Base-by-base conservation (phyloP, 2,329 filamentous ascomycete genomes). In the Metarhizium anisopliae region DNA sequence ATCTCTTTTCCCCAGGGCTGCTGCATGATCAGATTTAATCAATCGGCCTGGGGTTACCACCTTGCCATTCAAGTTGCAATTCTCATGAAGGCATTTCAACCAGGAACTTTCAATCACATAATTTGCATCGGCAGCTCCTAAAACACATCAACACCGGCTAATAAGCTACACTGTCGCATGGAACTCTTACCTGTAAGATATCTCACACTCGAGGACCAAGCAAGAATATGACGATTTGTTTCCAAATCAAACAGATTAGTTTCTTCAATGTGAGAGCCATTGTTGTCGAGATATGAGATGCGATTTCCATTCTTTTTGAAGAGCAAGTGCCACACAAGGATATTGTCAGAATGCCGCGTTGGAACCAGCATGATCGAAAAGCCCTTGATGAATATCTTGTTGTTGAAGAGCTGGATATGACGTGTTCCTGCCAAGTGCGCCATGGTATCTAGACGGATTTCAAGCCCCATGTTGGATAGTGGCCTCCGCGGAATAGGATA, bases 301-400 rank as follows among this genome's bases (percentile, higher is more conserved):
- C 32, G 49, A 5, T 20, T 1, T 20, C 30, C 30, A n/a, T 51
- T 20, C 29, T 18, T 11, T 0, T 51, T 40, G 18, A 56, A 55
- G 11, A 59, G 11, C 2, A 58, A 45, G 50, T 61, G 59, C 58
- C 59, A 61, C 7, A 36, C 36, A 25, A 59, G 6, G 10, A 57
- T 30, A 18, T 58, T 54, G 18, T 54, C 47, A 25, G 25, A 25
- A 25, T 25, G 25, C 1, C 25, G 25, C 1, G 54, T 51, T 1
- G 55, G 56, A 7, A 57, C 45, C 2, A 60, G 42, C 50, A 61
- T 50, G 13, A 55, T 55, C 6, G 59, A 58, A 25, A 59, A 61
- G 6, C 56, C 59, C 42, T 61, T 61, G 30, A 61, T 42, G 32
- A 29, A 57, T 4, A 54, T 2, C 2, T 38, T 54, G 2, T 51